phyloP scores from a whole-genome alignment of 768 basidiomycete species.

The Mycena leptocephala region DNA sequence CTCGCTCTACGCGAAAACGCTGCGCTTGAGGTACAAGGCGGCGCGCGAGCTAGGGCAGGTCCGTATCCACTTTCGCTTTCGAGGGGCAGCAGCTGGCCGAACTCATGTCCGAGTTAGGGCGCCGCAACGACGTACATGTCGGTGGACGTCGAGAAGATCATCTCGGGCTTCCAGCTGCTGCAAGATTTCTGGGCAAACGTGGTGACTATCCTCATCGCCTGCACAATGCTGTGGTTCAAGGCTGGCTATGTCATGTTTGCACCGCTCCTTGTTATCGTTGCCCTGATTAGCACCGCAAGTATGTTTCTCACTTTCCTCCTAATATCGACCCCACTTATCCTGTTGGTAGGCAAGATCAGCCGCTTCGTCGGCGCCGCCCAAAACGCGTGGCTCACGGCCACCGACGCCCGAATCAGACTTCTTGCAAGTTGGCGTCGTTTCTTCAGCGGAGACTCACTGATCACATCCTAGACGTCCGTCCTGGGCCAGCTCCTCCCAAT shows the following conservation, averaged over 20 bases:
- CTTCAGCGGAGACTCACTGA: background rate
- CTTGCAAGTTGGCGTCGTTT: background rate
- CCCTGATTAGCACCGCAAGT: background rate
- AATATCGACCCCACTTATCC: background rate
- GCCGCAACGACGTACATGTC: conserved; percentile 29
- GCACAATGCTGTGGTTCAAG: conserved; percentile 20
- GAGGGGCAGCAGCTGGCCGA: too few species aligned
- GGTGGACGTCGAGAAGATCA: conserved; percentile 25
- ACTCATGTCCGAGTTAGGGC: background rate
- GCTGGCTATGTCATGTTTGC: conserved; percentile 22
- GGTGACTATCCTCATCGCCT: conserved; percentile 17
- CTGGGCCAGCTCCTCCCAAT: conserved; percentile 29
- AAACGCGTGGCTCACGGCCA: conserved; percentile 21
- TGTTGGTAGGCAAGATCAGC: conserved; percentile 11
- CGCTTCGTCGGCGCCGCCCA: conserved; percentile 16
- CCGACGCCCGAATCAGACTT: conserved; percentile 21
- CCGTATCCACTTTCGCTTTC: background rate
- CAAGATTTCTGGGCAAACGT: conserved; percentile 21
- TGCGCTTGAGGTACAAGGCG: conserved; percentile 14
- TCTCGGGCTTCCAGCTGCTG: background rate
- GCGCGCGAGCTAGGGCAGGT: conserved; percentile 27
- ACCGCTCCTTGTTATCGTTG: conserved; percentile 10
- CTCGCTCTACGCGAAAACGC: conserved; percentile 22
- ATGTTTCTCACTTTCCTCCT: background rate
- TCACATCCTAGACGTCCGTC: conserved; percentile 14